A percentile compares a stretch with the other conserved stretches of the same genome.
Evolutionary conservation across 2,329 filamentous ascomycete species (phyloP).

Genomic region (Paecilomyces formosus): DNA sequence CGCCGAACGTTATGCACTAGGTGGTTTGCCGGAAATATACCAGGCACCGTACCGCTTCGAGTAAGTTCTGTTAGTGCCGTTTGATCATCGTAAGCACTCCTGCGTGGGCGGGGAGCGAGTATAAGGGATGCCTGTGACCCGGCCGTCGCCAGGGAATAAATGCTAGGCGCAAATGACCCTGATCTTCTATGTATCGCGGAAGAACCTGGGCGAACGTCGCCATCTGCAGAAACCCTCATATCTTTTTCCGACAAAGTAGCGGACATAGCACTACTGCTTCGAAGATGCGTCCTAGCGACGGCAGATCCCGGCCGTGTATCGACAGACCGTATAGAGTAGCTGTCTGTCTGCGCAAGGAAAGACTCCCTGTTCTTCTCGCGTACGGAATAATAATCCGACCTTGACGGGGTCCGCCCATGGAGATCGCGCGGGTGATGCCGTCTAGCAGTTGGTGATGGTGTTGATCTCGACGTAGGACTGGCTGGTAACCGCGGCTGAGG

Average conservation of each 20-base stretch:
- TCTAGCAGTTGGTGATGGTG: slow-evolving; percentile 13
- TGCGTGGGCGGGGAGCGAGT: slow-evolving; percentile 33
- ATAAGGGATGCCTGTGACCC: slow-evolving; percentile 39
- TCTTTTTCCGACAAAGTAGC: slow-evolving; percentile 36
- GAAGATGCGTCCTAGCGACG: slow-evolving; percentile 31
- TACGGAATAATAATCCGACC: slow-evolving; percentile 25
- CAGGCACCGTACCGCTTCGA: slow-evolving; percentile 37
- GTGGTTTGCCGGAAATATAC: slow-evolving; percentile 39
- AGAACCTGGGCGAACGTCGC: slow-evolving; percentile 21
- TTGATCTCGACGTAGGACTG: slow-evolving; percentile 13
- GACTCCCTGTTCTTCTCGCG: slow-evolving; percentile 33
- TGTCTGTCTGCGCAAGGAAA: slow-evolving; percentile 34
- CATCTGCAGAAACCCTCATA: slow-evolving; percentile 22
- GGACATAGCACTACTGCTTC: slow-evolving; percentile 37
- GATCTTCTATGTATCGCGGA: slow-evolving; percentile 23
- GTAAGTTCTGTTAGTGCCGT: slow-evolving; percentile 36
- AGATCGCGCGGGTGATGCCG: slow-evolving; percentile 9
- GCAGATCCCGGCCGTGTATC: slow-evolving; percentile 31
- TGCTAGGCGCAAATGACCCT: slow-evolving; percentile 35
- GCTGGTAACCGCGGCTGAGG: slow-evolving; percentile 20
- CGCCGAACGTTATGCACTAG: slow-evolving; percentile 39
- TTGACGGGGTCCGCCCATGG: slow-evolving; percentile 11
- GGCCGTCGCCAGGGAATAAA: slow-evolving; percentile 39
- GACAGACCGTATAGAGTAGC: slow-evolving; percentile 30
- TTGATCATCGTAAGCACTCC: slow-evolving; percentile 39